Evolutionary conservation across 352 stramenopile genomes (phyloP).

Genomic region (Pythium phragmiticola): DNA sequence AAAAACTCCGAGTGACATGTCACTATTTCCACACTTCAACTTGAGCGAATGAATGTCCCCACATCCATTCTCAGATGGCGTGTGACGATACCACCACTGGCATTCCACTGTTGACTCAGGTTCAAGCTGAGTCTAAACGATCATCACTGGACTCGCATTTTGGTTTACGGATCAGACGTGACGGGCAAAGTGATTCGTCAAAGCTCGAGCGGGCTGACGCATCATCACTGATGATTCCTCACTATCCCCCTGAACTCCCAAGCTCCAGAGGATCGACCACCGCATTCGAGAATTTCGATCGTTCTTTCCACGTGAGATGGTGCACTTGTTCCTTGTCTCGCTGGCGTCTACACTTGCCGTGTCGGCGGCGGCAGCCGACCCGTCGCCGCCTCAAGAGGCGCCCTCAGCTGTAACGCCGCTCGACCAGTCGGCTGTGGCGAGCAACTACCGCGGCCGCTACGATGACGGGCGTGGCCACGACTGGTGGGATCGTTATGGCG

Average conservation of each 20-base stretch:
- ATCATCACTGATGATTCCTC: neutral
- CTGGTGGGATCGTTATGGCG: conserved; percentile 4
- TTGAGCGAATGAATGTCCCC: neutral
- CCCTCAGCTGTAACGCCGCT: neutral
- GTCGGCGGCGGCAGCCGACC: neutral
- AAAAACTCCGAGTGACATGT: conserved; percentile 8
- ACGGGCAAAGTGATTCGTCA: conserved; percentile 4
- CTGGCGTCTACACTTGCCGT: neutral
- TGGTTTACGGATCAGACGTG: neutral
- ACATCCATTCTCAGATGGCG: too few species aligned
- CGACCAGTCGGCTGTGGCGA: neutral
- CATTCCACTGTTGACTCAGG: neutral
- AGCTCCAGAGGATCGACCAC: neutral
- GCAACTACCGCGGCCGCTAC: conserved; percentile 1
- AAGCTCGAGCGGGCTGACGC: neutral
- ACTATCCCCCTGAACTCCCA: neutral
- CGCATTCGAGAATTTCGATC: neutral
- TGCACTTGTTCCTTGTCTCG: neutral
- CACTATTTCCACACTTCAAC: conserved; percentile 11
- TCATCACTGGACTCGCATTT: neutral
- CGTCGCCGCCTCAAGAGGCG: neutral
- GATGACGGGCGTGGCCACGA: neutral
- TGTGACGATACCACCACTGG: too few species aligned
- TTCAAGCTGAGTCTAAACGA: conserved; percentile 1
- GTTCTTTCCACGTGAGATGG: neutral